A percentile compares a stretch with the other conserved stretches of the same genome.
These are phyloP conservation scores for Fusarium nodosum DNA, from an alignment of 2,329 filamentous ascomycete species.

Conservation along the genomic window DNA sequence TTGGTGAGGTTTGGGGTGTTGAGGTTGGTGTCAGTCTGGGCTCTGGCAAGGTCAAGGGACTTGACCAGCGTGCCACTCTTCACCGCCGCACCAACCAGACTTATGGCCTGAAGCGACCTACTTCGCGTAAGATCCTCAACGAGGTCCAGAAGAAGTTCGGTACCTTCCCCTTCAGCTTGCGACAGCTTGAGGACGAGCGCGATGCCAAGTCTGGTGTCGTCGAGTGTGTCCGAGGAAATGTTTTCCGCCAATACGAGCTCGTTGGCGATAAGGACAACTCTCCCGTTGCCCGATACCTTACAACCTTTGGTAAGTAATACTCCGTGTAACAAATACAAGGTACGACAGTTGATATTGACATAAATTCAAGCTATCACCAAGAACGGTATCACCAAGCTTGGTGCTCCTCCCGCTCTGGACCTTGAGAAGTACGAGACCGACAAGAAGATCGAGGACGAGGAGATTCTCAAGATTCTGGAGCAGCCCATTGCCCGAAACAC, in stretches of 20 bases:
- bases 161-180: constrained; percentile 96
- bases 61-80: constrained; percentile 89
- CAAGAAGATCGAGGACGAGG: constrained; percentile 98
- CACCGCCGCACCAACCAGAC: constrained; percentile 94
- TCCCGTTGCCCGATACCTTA: constrained; percentile 87
- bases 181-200: constrained; percentile 96
- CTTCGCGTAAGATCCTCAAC: constrained; percentile 90
- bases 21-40: constrained; percentile 94
- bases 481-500: constrained; percentile 88
- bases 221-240: constrained; percentile 93
- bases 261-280: constrained; percentile 92
- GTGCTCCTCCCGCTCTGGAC: constrained; percentile 81
- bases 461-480: constrained; percentile 94
- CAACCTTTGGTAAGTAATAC: constrained; percentile 85
- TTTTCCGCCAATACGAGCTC: constrained; percentile 96
- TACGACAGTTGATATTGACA: constrained; percentile 24
- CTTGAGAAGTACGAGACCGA: constrained; percentile 89
- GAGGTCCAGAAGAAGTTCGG: constrained; percentile 98
- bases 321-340: neutral
- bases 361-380: constrained; percentile 85
- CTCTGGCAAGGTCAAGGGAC: constrained; percentile 92
- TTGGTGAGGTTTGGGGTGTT: constrained; percentile 97
- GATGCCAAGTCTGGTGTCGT: constrained; percentile 95
- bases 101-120: constrained; percentile 93
- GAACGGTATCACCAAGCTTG: constrained; percentile 91